phyloP scores from a whole-genome alignment of 495 filamentous ascomycete species.

The Aspergillus panamensis region DNA sequence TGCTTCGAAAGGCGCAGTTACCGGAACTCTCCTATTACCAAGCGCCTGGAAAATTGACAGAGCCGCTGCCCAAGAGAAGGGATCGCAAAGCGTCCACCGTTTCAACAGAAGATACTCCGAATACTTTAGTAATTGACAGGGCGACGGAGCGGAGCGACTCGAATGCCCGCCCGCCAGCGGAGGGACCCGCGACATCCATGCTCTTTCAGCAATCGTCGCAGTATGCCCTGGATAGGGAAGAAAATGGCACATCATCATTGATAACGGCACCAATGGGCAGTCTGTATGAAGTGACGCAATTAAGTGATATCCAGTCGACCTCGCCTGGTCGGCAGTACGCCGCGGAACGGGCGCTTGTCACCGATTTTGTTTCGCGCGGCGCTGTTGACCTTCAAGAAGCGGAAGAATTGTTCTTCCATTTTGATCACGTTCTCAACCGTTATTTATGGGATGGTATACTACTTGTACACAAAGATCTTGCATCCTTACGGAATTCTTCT shows the following conservation, averaged over 20 bases:
- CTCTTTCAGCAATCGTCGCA: slow-evolving; percentile 33
- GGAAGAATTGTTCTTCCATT: slow-evolving; percentile 47
- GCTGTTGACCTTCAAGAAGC: slow-evolving; percentile 47
- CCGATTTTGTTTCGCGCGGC: slow-evolving; percentile 53
- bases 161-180: slow-evolving; percentile 9
- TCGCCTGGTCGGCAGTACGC: slow-evolving; percentile 35
- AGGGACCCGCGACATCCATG: slow-evolving; percentile 20
- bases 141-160: slow-evolving; percentile 20
- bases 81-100: slow-evolving; percentile 39
- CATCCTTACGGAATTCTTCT: slow-evolving; percentile 46
- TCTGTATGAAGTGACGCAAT: slow-evolving; percentile 57
- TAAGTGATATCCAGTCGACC: slow-evolving; percentile 45
- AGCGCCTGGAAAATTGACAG: slow-evolving; percentile 32
- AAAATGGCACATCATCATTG: slow-evolving; percentile 40
- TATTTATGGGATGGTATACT: slow-evolving; percentile 52
- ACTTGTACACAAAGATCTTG: slow-evolving; percentile 42
- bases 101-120: slow-evolving; percentile 35
- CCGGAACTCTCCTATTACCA: slow-evolving; percentile 48
- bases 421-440: slow-evolving; percentile 51
- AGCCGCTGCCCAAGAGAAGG: slow-evolving; percentile 35
- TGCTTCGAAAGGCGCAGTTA: slow-evolving; percentile 44
- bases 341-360: slow-evolving; percentile 39
- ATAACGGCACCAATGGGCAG: slow-evolving; percentile 58
- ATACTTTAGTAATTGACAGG: slow-evolving; percentile 14
- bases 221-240: slow-evolving; percentile 43